Evolutionary conservation across 208 protist genomes (phyloP), one percentile per base, ranked within the genome.

Genomic region (Blechomonas ayalai): DNA sequence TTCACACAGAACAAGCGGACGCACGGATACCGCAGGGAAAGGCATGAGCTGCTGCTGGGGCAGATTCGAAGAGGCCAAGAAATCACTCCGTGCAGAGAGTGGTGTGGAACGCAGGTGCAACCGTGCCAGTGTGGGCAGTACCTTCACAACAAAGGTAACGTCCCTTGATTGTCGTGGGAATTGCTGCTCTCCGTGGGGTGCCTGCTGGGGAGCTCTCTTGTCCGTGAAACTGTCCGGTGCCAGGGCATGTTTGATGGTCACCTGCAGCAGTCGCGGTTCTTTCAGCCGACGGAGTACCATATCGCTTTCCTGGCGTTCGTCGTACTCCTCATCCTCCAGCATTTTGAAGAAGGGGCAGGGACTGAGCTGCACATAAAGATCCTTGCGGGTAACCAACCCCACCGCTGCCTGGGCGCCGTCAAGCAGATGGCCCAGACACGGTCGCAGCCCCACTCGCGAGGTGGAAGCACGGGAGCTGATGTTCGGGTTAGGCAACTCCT

Each of bases 1-100:
- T 57, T 90, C 86, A 49, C 82, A 94, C 32, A 94, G 35, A 28
- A 90, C 8, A 7, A 88, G 63, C n/a, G 77, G 78, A 0, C 73
- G 64, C 13, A 26, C 4, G 36, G 73, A 77, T 9, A 15, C 22
- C 10, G n/a, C 34, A 5, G 41, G 41, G 6, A 25, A 25, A 19
- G 13, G 41, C 9, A 9, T 33, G 20, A 10, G 20, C 41, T 23
- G 20, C 41, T 13, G 6, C 41, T 19, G 20, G 6, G 10, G 41
- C 22, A 13, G 20, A 19, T 31, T 8, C 41, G 15, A 12, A n/a
- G n/a, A n/a, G n/a, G n/a, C n/a, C n/a, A n/a, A n/a, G n/a, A n/a
- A n/a, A n/a, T n/a, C n/a, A n/a, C n/a, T n/a, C n/a, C n/a, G n/a
- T n/a, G n/a, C n/a, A n/a, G n/a, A 34, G 31, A 34, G 31, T 34